Percentiles rank a stretch among this genome's conserved stretches.
phyloP scores from a whole-genome alignment of 768 basidiomycete species.

The Tulasnella sp. region DNA sequence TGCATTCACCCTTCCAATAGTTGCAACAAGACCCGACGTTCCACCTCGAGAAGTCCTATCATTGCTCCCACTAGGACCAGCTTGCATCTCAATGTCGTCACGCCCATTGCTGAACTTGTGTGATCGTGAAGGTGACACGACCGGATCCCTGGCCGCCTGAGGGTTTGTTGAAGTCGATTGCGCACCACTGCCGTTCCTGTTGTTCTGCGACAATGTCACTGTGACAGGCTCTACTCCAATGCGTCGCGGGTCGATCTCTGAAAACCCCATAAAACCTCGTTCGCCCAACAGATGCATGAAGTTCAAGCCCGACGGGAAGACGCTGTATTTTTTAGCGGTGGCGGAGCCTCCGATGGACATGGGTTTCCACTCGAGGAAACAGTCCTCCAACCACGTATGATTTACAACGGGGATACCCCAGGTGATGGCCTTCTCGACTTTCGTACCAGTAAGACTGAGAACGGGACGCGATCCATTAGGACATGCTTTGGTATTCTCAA shows the following conservation, averaged over 20 bases:
- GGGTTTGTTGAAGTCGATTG: too few relatives aligned
- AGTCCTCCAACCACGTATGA: conserved; percentile 87
- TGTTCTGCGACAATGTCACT: not conserved
- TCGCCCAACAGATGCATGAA: conserved; percentile 39
- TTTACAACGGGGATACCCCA: conserved; percentile 87
- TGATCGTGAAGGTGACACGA: not conserved
- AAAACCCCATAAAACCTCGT: conserved; percentile 22
- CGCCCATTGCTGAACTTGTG: too few relatives aligned
- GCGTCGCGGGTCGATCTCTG: conserved; percentile 1
- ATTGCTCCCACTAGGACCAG: too few relatives aligned
- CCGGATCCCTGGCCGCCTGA: conserved; percentile 17
- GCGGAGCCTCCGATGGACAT: conserved; percentile 4
- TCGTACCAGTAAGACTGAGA: conserved; percentile 37
- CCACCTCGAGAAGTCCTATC: not conserved
- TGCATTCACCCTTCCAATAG: conserved; percentile 3
- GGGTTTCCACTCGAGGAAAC: conserved; percentile 63
- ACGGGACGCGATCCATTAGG: too few relatives aligned
- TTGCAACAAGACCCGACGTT: conserved; percentile 6
- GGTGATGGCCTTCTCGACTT: conserved; percentile 58
- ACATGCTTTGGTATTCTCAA: too few relatives aligned
- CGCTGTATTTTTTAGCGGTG: conserved; percentile 39
- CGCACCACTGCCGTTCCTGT: conserved; percentile 15
- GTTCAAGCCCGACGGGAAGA: conserved; percentile 58
- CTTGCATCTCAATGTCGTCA: too few relatives aligned
- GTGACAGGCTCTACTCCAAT: not conserved